Evolutionary conservation across 805 yeast genomes (phyloP).

Genomic region (Candida rishiriensis): DNA sequence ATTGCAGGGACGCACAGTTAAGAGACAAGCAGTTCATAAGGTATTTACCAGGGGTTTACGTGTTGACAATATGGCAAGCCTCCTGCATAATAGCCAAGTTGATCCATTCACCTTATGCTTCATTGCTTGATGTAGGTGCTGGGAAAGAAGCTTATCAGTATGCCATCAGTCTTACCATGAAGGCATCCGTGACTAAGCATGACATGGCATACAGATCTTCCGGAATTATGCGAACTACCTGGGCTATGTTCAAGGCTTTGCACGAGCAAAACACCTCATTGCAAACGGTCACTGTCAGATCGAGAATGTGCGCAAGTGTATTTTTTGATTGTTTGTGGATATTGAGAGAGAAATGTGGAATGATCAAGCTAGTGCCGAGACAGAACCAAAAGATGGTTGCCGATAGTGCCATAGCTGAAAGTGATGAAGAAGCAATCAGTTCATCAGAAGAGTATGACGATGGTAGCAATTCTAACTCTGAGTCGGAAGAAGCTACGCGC

Average conservation of each 20-base stretch:
- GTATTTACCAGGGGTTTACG: slow-evolving; percentile 79
- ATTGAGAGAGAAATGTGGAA: slow-evolving; percentile 81
- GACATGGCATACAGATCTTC: slow-evolving; percentile 91
- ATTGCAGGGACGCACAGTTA: slow-evolving; percentile 57
- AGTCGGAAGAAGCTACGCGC: slow-evolving; percentile 21
- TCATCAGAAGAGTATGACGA: slow-evolving; percentile 16
- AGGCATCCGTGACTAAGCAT: slow-evolving; percentile 83
- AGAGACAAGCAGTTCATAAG: slow-evolving; percentile 60
- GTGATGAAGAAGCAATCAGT: slow-evolving; percentile 21
- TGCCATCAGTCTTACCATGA: slow-evolving; percentile 64
- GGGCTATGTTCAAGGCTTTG: slow-evolving; percentile 78
- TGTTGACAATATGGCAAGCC: slow-evolving; percentile 87
- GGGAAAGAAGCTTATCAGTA: slow-evolving; percentile 67
- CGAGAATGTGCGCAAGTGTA: slow-evolving; percentile 89
- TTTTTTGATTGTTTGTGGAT: slow-evolving; percentile 88
- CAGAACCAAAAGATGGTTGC: slow-evolving; percentile 14
- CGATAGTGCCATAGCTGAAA: slow-evolving; percentile 26
- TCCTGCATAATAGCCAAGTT: slow-evolving; percentile 78
- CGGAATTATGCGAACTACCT: slow-evolving; percentile 89
- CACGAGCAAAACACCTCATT: slow-evolving; percentile 45
- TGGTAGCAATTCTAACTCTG: slow-evolving; percentile 16
- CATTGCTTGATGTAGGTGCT: slow-evolving; percentile 59
- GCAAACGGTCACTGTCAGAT: slow-evolving; percentile 54
- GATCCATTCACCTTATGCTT: slow-evolving; percentile 67
- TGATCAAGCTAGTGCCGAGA: slow-evolving; percentile 55